Conservation (phyloP, 2,329 filamentous ascomycete species). For the Penicillium sp. region DNA sequence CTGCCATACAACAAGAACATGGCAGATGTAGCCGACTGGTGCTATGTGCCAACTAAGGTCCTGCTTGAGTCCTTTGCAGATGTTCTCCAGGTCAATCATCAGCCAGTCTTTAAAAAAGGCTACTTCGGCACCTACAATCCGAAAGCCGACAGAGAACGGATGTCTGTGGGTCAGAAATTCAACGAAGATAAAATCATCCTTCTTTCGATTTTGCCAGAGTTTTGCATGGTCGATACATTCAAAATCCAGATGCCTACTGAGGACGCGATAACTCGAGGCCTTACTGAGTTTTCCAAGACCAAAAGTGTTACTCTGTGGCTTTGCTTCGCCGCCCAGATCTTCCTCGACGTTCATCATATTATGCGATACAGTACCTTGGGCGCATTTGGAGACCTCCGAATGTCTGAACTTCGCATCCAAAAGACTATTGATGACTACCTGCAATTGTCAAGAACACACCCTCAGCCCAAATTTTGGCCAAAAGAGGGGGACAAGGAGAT, state of each 20-base stretch:
- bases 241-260: slow-evolving; percentile 20
- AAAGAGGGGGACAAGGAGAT: slow-evolving; percentile 25
- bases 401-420: slow-evolving; percentile 27
- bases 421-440: slow-evolving; percentile 27
- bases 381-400: slow-evolving; percentile 26
- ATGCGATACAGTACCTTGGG: slow-evolving; percentile 25
- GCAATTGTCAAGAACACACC: slow-evolving; percentile 22
- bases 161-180: slow-evolving; percentile 31
- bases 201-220: slow-evolving; percentile 2
- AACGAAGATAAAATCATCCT: slow-evolving; percentile 37
- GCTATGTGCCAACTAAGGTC: slow-evolving; percentile 19
- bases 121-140: slow-evolving; percentile 33
- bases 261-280: slow-evolving; percentile 32
- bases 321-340: slow-evolving; percentile 33
- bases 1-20: slow-evolving; percentile 29
- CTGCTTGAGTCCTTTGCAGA: slow-evolving; percentile 23
- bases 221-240: slow-evolving; percentile 11
- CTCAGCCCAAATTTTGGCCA: slow-evolving; percentile 28
- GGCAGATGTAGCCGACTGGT: slow-evolving; percentile 28
- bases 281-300: slow-evolving; percentile 28
- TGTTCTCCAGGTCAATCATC: slow-evolving; percentile 19
- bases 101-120: slow-evolving; percentile 29
- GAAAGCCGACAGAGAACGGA: slow-evolving; percentile 27
- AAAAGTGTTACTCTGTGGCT: slow-evolving; percentile 28
- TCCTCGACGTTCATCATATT: slow-evolving; percentile 38